These are phyloP conservation scores for Penicillium freii DNA, from an alignment of 2,329 filamentous ascomycete species.

Conservation along the genomic window DNA sequence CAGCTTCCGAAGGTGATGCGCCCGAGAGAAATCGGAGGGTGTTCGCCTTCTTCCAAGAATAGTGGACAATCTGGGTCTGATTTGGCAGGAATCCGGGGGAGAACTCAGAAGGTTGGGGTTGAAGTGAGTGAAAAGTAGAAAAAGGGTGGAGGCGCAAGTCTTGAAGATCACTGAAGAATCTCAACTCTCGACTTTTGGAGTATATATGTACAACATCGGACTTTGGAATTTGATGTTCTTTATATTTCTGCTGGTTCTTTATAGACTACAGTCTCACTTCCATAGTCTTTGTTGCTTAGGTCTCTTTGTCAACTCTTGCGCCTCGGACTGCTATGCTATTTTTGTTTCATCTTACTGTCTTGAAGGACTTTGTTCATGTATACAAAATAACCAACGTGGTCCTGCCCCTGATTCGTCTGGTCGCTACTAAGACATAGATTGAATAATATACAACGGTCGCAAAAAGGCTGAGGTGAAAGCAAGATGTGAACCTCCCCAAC, in stretches of 20 bases:
- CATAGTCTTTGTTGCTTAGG: constrained; percentile 4
- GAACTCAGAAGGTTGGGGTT: not conserved
- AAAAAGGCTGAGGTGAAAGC: constrained; percentile 5
- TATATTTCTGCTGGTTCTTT: constrained; percentile 4
- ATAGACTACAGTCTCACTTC: not conserved
- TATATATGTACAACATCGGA: not conserved
- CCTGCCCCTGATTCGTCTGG: constrained; percentile 10
- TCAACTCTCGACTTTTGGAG: constrained; percentile 1
- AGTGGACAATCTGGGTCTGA: not conserved
- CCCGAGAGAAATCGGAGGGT: too few relatives aligned
- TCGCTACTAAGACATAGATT: constrained; percentile 20
- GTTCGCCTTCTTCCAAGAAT: not conserved
- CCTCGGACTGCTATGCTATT: constrained; percentile 8
- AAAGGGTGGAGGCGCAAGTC: constrained; percentile 6
- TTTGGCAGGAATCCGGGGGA: not conserved
- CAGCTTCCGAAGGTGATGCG: not conserved
- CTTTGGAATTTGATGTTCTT: not conserved
- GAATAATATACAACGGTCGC: constrained; percentile 27
- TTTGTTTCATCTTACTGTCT: constrained; percentile 1
- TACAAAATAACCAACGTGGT: constrained; percentile 13
- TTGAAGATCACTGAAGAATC: constrained; percentile 13
- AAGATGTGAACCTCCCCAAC: constrained; percentile 4
- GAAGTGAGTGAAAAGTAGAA: constrained; percentile 8
- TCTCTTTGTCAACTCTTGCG: constrained; percentile 4
- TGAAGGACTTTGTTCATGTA: constrained; percentile 5